Evolutionary conservation across 495 filamentous ascomycete genomes (phyloP).

Genomic region (Lasiosphaeriaceae sp.): DNA sequence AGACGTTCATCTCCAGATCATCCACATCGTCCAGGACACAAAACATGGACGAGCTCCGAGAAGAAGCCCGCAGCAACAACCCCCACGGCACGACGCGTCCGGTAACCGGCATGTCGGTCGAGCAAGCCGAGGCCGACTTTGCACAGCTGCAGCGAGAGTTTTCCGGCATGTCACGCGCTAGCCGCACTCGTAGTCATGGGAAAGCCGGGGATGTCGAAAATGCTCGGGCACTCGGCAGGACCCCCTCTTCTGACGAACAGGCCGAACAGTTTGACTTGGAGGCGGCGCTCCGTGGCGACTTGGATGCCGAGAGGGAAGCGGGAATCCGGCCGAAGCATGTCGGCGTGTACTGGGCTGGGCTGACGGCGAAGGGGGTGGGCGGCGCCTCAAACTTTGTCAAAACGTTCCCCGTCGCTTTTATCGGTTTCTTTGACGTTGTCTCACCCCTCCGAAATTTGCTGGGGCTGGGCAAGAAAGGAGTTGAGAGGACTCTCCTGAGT

Average conservation of each 20-base stretch:
- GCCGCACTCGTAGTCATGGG: slow-evolving; percentile 30
- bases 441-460: slow-evolving; percentile 56
- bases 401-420: slow-evolving; percentile 78
- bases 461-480: slow-evolving; percentile 56
- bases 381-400: slow-evolving; percentile 73
- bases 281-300: slow-evolving; percentile 60
- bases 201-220: slow-evolving; percentile 44
- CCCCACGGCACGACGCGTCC: slow-evolving; percentile 48
- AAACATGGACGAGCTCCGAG: slow-evolving; percentile 38
- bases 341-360: slow-evolving; percentile 72
- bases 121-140: slow-evolving; percentile 73
- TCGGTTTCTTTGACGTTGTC: slow-evolving; percentile 70
- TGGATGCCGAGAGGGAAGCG: slow-evolving; percentile 64
- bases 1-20: slow-evolving; percentile 19
- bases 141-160: slow-evolving; percentile 70
- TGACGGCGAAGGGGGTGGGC: slow-evolving; percentile 75
- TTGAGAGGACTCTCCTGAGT: slow-evolving; percentile 61
- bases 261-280: slow-evolving; percentile 70
- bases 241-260: slow-evolving; percentile 40
- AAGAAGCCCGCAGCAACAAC: slow-evolving; percentile 43
- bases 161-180: slow-evolving; percentile 58
- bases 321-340: slow-evolving; percentile 79
- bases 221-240: slow-evolving; percentile 46
- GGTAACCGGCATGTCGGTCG: slow-evolving; percentile 59
- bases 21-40: slow-evolving; percentile 39